Base-by-base conservation (phyloP, 2,329 filamentous ascomycete genomes). In the Cladosporium sphaerospermum region DNA sequence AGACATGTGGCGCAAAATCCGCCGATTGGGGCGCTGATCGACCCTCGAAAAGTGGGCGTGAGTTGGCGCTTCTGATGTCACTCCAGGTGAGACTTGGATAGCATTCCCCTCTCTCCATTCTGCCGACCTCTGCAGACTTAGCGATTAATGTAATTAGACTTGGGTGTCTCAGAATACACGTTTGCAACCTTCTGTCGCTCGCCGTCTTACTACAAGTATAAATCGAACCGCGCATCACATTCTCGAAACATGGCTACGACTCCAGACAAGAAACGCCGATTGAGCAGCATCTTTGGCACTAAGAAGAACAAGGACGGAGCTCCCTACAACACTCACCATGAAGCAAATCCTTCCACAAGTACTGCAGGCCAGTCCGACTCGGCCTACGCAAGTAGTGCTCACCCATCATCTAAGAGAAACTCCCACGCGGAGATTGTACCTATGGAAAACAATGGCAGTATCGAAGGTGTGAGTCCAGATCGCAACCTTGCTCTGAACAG, bases 401-500 rank as follows among this genome's bases (percentile, higher is more conserved):
- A 54, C 11, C 44, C 54, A 45, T 52, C 53, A 5, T 45, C 56
- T 13, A 48, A 52, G 14, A 42, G 52, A 13, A 47, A 49, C 55
- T 48, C 46, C 13, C 32, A 45, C 28, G 39, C 54, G 16, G 58
- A 63, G 34, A 57, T 61, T 34, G 53, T 60, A 4, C 57, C 61
- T n/a, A 52, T 65, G 2, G 59, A 64, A 46, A 65, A 66, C 45
- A 55, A 56, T 34, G 63, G 63, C 4, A 60, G 64, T 34, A 56
- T 65, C 23, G 52, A 57, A 28, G 63, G 63, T 11, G 64, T 66
- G 5, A 49, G 47, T 23, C 51, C 56, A 37, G 59, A 61, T 34
- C 57, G 63, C 13, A 60, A 61, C 34, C 56, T 67, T 13, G 59
- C 60, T 2, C 23, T 64, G 32, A 64, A 67, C 46, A 58, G 58